phyloP scores from a whole-genome alignment of 306 rosid genomes.

The Cucurbita ficifolia region DNA sequence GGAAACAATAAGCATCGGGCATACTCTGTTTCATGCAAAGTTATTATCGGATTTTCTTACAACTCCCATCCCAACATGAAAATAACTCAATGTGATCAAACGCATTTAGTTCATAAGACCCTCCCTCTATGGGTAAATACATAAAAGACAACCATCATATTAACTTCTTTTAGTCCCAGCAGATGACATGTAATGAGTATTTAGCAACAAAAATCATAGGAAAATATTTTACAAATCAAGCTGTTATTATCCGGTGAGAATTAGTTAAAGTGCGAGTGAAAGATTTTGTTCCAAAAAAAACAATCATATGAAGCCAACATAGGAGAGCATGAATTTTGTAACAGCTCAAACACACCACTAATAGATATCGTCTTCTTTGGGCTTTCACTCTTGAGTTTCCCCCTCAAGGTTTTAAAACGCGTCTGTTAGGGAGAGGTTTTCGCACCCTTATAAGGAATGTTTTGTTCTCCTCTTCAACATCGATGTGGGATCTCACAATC shows the following conservation, averaged over 20 bases:
- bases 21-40: background rate
- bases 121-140: background rate
- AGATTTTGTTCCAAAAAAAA: background rate
- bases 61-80: background rate
- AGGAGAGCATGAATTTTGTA: background rate
- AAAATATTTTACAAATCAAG: background rate
- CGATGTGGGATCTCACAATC: too few relatives aligned
- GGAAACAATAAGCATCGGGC: background rate
- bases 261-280: background rate
- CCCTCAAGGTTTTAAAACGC: too few relatives aligned
- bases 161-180: background rate
- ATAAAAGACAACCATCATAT: background rate
- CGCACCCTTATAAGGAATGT: too few relatives aligned
- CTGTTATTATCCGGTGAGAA: background rate
- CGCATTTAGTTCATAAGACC: background rate
- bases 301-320: background rate
- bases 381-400: too few relatives aligned
- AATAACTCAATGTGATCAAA: background rate
- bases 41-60: background rate
- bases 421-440: too few relatives aligned
- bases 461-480: too few relatives aligned
- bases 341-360: too few relatives aligned
- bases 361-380: too few relatives aligned
- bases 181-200: background rate
- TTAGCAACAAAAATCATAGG: background rate